Percentiles rank a stretch among this genome's conserved stretches.
phyloP scores from a whole-genome alignment of 2,329 filamentous ascomycete genomes.

The Aspergillus viridinutans region DNA sequence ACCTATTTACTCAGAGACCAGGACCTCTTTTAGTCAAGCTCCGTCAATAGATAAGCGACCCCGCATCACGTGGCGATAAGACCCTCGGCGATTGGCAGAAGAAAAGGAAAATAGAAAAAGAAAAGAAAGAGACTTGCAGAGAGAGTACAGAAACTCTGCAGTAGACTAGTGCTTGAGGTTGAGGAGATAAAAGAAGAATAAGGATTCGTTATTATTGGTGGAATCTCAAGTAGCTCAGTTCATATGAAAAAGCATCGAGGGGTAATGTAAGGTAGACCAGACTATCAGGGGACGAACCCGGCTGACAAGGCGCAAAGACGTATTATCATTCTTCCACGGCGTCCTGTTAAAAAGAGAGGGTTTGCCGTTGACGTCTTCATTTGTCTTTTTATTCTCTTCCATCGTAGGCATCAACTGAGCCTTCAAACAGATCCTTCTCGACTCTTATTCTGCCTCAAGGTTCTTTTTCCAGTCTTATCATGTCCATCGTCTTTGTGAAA shows the following conservation, averaged over 20 bases:
- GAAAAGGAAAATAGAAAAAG: background rate
- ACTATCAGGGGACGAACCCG: no score
- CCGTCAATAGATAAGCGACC: constrained; percentile 12
- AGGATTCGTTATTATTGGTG: no score
- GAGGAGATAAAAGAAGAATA: no score
- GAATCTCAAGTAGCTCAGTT: background rate
- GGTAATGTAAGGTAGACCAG: no score
- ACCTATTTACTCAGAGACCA: background rate
- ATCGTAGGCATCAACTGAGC: constrained; percentile 5
- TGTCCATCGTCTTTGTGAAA: constrained; percentile 16
- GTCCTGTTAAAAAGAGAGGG: background rate
- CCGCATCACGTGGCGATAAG: constrained; percentile 21
- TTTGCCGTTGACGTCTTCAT: constrained; percentile 1
- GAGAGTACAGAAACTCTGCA: background rate
- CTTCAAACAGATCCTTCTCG: background rate
- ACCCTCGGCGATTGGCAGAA: constrained; percentile 2
- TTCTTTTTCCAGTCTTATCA: constrained; percentile 7
- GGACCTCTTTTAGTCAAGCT: background rate
- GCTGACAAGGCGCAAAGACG: background rate
- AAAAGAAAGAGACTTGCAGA: background rate
- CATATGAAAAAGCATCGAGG: background rate
- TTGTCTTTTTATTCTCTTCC: constrained; percentile 6
- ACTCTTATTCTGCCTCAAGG: background rate
- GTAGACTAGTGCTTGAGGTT: no score
- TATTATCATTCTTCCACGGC: background rate